Base-by-base conservation (phyloP, 768 basidiomycete species). In the Zangia roseola region DNA sequence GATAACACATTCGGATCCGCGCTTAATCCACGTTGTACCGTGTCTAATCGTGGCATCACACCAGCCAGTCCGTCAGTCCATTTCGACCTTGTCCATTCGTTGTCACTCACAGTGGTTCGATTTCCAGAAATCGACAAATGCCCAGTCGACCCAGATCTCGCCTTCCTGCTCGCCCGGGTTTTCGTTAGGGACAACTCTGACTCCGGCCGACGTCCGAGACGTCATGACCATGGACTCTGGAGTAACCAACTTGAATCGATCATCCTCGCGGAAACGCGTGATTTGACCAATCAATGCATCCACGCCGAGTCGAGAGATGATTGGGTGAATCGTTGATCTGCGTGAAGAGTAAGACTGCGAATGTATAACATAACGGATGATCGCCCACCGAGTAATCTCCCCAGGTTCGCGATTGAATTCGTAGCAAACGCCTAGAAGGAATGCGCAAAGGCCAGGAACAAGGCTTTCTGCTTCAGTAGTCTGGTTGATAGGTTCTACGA, bases 111-210 rank as follows among this genome's bases (percentile, higher is more conserved):
- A 91, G 62, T 94, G 97, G 62, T 95, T 94, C 39, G 91, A 94
- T 72, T 98, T 98, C 88, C 92, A 94, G 67, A 97, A 99, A 68
- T 99, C 97, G 6, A 97, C 83, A 69, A 98, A 98, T 0, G 86
- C 81, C 92, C 94, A 98, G 67, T 98, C 94, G 62, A 98, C 90
- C 97, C 97, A 98, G 33, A 97, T 77, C 69, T 94, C 92, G 23
- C 83, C 89, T 60, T 90, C 87, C 53, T 82, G 82, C 43, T 74
- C 71, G 17, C 52, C 52, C 24, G 71, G 59, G 5, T 26, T 50
- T 19, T 47, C 49, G 36, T 47, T 33, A 2, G 41, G 47, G 14
- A 17, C 47, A 4, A 30, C n/a, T 1, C 52, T 51, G 16, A 26
- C 12, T 6, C 26, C 9, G 17, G 30, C 1, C 6, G 44, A 25